phyloP scores from a whole-genome alignment of 768 basidiomycete species.

The Boletus tomentosulus region DNA sequence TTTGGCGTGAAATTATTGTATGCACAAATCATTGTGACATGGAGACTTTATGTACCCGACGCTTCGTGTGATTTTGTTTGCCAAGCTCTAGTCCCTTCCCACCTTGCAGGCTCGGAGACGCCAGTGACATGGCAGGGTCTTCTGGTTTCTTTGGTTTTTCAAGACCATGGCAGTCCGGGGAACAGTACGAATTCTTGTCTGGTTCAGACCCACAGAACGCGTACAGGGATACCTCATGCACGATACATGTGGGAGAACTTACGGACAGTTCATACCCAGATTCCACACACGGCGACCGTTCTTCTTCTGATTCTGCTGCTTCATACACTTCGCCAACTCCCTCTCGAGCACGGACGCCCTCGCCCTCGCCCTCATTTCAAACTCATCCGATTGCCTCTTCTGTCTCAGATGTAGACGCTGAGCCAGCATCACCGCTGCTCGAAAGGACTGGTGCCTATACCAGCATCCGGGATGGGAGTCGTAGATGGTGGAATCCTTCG shows the following conservation, averaged over 20 bases:
- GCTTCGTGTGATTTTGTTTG: background rate
- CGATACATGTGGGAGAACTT: conserved; percentile 8
- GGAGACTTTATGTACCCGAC: background rate
- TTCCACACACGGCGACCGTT: conserved; percentile 17
- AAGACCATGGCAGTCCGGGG: conserved; percentile 16
- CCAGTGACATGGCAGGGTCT: conserved; percentile 17
- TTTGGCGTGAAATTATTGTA: conserved; percentile 29
- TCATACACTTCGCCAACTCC: conserved; percentile 48
- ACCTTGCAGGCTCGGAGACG: conserved; percentile 5
- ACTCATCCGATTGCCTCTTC: conserved; percentile 49
- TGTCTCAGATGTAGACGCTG: conserved; percentile 60
- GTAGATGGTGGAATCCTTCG: conserved; percentile 55
- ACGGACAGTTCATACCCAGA: conserved; percentile 22
- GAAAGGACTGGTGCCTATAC: conserved; percentile 23
- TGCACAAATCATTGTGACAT: background rate
- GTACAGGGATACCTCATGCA: conserved; percentile 16
- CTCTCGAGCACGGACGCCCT: conserved; percentile 63
- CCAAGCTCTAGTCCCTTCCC: conserved; percentile 4
- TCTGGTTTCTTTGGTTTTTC: conserved; percentile 10
- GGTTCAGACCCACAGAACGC: conserved; percentile 43
- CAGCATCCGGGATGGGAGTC: conserved; percentile 44
- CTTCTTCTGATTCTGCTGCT: conserved; percentile 26
- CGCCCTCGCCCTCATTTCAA: conserved; percentile 54
- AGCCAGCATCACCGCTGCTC: conserved; percentile 47
- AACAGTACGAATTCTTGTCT: conserved; percentile 44